phyloP scores from a whole-genome alignment of 2,329 filamentous ascomycete species.

The Grosmannia penicillata region DNA sequence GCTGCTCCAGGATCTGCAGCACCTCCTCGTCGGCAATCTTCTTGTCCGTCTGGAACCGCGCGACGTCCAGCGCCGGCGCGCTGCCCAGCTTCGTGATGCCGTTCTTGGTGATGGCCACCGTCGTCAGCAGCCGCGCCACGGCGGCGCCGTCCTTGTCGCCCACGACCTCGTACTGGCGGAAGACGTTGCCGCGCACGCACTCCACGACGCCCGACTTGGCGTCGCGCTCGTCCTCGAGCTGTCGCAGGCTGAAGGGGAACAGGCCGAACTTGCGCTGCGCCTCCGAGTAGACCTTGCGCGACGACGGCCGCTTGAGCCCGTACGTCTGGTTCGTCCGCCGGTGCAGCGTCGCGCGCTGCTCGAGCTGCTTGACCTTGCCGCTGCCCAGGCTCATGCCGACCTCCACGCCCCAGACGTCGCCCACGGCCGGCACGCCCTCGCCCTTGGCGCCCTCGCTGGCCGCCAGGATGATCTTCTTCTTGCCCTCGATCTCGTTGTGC shows the following conservation, averaged over 20 bases:
- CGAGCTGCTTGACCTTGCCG: conserved; percentile 87
- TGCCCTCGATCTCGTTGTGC: conserved; percentile 90
- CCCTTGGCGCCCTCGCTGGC: conserved; percentile 79
- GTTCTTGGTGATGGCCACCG: conserved; percentile 97
- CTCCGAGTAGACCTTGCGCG: conserved; percentile 82
- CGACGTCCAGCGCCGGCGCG: conserved; percentile 60
- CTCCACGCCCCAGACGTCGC: conserved; percentile 97
- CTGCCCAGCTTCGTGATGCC: conserved; percentile 75
- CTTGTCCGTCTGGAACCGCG: conserved; percentile 86
- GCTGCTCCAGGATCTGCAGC: conserved; percentile 84
- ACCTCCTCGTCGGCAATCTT: conserved; percentile 96
- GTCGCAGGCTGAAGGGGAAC: conserved; percentile 94
- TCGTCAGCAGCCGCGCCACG: conserved; percentile 79
- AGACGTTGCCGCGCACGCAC: conserved; percentile 82
- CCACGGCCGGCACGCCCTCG: conserved; percentile 74
- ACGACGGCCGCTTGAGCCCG: conserved; percentile 84
- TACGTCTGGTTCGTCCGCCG: conserved; percentile 87
- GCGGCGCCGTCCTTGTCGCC: conserved; percentile 81
- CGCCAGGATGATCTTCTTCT: conserved; percentile 94
- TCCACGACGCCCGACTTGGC: conserved; percentile 94
- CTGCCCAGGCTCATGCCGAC: conserved; percentile 79
- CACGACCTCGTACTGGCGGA: conserved; percentile 91
- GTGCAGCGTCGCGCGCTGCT: conserved; percentile 81
- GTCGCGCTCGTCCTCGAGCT: conserved; percentile 90
- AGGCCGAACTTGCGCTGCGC: conserved; percentile 93